Conservation (phyloP, 106 monocot species). For the Dactylorhiza incarnata region DNA sequence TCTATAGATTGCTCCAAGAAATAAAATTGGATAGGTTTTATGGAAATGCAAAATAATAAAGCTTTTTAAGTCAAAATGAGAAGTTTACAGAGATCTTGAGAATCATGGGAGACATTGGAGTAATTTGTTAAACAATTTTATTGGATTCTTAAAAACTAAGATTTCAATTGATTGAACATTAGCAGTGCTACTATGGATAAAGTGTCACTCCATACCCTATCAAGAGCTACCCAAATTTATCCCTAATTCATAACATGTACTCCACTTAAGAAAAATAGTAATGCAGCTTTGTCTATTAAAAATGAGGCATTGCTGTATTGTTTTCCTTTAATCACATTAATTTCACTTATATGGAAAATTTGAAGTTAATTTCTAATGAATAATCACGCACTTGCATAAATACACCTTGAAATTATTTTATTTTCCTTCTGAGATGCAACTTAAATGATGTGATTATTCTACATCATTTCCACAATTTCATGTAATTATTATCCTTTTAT, state of each 20-base stretch:
- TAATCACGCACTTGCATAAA: background rate
- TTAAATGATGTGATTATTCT: background rate
- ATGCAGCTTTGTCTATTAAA: background rate
- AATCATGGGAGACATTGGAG: too few relatives aligned
- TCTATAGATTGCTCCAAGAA: background rate
- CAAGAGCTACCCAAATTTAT: background rate
- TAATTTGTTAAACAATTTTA: too few relatives aligned
- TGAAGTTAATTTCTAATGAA: background rate
- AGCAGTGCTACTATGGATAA: too few relatives aligned
- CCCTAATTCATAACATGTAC: background rate
- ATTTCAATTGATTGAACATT: too few relatives aligned
- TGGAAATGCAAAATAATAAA: too few relatives aligned
- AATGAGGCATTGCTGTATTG: background rate
- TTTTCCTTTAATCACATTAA: background rate
- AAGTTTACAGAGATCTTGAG: too few relatives aligned
- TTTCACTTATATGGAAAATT: background rate
- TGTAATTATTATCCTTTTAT: background rate
- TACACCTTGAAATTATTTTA: slow-evolving; percentile 1
- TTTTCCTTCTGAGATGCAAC: background rate
- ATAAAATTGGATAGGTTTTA: background rate
- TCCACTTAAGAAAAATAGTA: background rate
- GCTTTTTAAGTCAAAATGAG: too few relatives aligned
- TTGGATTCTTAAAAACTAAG: too few relatives aligned
- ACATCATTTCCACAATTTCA: background rate
- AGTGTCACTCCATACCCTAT: too few relatives aligned